Evolutionary conservation across 2,329 filamentous ascomycete species (phyloP).

Genomic region (Emmonsiellopsis sp.): DNA sequence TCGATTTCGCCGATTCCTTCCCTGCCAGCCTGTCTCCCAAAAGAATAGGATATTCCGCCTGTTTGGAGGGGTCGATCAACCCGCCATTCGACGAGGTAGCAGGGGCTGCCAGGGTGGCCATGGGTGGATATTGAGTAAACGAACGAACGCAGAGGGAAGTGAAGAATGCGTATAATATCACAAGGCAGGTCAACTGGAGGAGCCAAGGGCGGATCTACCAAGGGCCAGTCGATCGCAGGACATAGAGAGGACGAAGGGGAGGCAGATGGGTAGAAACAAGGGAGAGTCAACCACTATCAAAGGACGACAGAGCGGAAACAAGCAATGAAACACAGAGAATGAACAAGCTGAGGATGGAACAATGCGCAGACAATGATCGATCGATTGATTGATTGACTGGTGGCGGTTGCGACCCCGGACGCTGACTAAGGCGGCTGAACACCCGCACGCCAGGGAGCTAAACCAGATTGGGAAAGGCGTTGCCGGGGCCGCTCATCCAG

Average conservation of each 20-base stretch:
- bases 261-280: not conserved
- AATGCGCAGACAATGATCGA: too few relatives aligned
- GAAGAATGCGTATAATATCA: not conserved
- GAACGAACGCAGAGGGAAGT: not conserved
- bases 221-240: too few relatives aligned
- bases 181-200: not conserved
- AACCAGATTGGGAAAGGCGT: too few relatives aligned
- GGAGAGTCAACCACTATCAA: too few relatives aligned
- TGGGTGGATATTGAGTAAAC: not conserved
- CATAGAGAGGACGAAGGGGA: not conserved
- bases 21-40: conserved; percentile 33
- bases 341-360: too few relatives aligned
- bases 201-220: conserved; percentile 2
- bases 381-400: too few relatives aligned
- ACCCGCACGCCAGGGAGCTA: too few relatives aligned
- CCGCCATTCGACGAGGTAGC: conserved; percentile 19
- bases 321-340: too few relatives aligned
- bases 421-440: too few relatives aligned
- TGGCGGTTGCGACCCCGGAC: too few relatives aligned
- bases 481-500: too few relatives aligned
- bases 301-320: too few relatives aligned
- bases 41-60: conserved; percentile 37
- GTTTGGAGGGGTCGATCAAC: conserved; percentile 35
- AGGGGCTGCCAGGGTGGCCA: conserved; percentile 7
- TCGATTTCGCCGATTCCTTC: conserved; percentile 13